Percentiles rank a stretch among this genome's conserved stretches.
phyloP scores from a whole-genome alignment of 202 grass and related monocot species.

The Zoysia matrella region DNA sequence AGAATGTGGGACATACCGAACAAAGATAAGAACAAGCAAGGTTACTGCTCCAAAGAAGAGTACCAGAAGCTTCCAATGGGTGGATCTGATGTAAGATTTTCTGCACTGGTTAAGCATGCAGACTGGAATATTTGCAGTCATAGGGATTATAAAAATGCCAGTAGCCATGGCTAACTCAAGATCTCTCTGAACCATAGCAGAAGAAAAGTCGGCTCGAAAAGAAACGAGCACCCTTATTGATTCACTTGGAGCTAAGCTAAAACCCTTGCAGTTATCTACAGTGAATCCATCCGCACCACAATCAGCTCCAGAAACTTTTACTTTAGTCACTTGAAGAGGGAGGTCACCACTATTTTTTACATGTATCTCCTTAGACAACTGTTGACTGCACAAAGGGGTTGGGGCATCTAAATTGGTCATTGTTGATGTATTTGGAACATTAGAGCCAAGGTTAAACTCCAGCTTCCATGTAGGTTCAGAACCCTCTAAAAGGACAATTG shows the following conservation, averaged over 20 bases:
- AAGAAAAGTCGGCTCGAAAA: conserved; percentile 74
- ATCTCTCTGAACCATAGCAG: conserved; percentile 79
- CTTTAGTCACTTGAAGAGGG: conserved; percentile 74
- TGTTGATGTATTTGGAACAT: conserved; percentile 55
- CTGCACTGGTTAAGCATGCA: conserved; percentile 77
- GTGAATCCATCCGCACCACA: conserved; percentile 81
- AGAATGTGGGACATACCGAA: conserved; percentile 47
- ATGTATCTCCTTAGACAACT: conserved; percentile 79
- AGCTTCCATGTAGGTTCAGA: conserved; percentile 84
- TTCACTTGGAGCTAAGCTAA: conserved; percentile 79
- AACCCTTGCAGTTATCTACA: conserved; percentile 68
- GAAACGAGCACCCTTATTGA: conserved; percentile 71
- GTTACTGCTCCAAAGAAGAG: conserved; percentile 59
- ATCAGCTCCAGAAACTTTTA: conserved; percentile 84
- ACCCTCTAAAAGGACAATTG: conserved; percentile 81
- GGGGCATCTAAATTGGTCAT: conserved; percentile 39
- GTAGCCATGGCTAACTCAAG: conserved; percentile 81
- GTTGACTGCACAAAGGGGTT: conserved; percentile 60
- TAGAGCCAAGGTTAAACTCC: conserved; percentile 65
- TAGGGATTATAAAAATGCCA: conserved; percentile 83
- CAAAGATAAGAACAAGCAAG: conserved; percentile 61
- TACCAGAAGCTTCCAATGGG: conserved; percentile 60
- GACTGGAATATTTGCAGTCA: conserved; percentile 75
- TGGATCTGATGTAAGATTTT: conserved; percentile 58
- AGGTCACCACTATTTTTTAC: conserved; percentile 95